Conservation (phyloP, 495 filamentous ascomycete genomes). For the Cenococcum geophilum region DNA sequence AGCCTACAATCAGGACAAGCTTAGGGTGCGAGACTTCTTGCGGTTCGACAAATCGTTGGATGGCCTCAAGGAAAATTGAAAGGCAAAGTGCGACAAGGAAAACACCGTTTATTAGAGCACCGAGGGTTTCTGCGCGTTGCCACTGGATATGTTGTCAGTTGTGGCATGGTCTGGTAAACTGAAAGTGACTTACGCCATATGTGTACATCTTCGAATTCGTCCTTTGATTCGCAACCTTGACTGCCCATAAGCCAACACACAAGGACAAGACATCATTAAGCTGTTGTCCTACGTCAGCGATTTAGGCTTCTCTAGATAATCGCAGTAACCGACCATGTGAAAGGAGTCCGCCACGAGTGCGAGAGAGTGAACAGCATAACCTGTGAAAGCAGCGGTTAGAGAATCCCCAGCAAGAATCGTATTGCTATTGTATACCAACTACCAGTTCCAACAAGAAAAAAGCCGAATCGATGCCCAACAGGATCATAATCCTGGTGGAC, state of each 20-base stretch:
- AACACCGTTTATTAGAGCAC: constrained; percentile 91
- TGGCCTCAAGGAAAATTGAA: constrained; percentile 90
- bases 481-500: constrained; percentile 81
- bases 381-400: constrained; percentile 34
- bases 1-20: constrained; percentile 83
- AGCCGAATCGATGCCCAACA: constrained; percentile 78
- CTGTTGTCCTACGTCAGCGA: constrained; percentile 38
- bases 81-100: constrained; percentile 94
- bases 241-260: constrained; percentile 89
- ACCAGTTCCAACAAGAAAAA: constrained; percentile 90
- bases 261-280: constrained; percentile 96
- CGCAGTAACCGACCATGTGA: constrained; percentile 69
- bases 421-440: constrained; percentile 47
- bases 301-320: background rate
- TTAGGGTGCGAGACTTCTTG: constrained; percentile 76
- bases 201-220: constrained; percentile 82
- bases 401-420: constrained; percentile 6
- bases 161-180: constrained; percentile 13
- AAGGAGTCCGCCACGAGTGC: constrained; percentile 95
- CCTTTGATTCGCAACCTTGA: constrained; percentile 72
- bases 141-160: constrained; percentile 48
- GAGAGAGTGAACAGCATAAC: constrained; percentile 80
- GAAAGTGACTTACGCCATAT: constrained; percentile 65
- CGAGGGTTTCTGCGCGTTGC: constrained; percentile 96
- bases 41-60: constrained; percentile 82